Evolutionary conservation across 371 early-diverging fungal genomes (phyloP), one percentile per base, ranked within the genome.

Genomic region (Coemansia sp.): DNA sequence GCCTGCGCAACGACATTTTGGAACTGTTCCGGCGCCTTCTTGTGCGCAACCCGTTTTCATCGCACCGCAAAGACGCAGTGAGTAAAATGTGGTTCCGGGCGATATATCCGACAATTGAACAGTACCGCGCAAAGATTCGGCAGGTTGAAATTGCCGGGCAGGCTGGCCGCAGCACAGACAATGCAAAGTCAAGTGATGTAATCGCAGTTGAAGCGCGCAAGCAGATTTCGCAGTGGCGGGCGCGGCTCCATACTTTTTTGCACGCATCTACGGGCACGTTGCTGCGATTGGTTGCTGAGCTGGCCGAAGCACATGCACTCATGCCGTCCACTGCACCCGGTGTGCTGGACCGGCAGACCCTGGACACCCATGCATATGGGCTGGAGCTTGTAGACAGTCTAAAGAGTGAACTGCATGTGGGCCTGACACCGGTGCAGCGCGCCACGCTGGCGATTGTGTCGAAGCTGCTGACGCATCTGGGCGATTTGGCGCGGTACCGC

Each of bases 401-500:
- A 58, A 57, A 53, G 20, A 48, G 71, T 1, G 70, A 75, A 67
- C 62, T 71, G 16, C 67, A 71, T 5, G 63, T 67, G 25, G 48
- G 51, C 18, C 67, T 75, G 60, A 57, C 63, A 18, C 21, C 62
- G 23, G 57, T 39, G 39, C 75, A 67, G 59, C 62, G 67, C 5
- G 71, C 75, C 5, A 23, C 75, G 3, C 53, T 67, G 61, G 71
- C 71, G 2, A 56, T 75, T 12, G 44, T 71, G 12, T 51, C 75
- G 5, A 50, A 54, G 47, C 53, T 71, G 33, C 58, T 75, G 60
- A 48, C 67, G 33, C 71, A 75, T 20, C 68, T 75, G 39, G 75
- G 75, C 47, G 75, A 75, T 52, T 57, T 75, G 42, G 71, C 75
- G 39, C 63, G 75, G 21, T 75, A 75, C 62, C 67, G 75, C 30